These are phyloP conservation scores for Nakataea oryzae DNA, from an alignment of 2,329 filamentous ascomycete species.

Conservation along the genomic window DNA sequence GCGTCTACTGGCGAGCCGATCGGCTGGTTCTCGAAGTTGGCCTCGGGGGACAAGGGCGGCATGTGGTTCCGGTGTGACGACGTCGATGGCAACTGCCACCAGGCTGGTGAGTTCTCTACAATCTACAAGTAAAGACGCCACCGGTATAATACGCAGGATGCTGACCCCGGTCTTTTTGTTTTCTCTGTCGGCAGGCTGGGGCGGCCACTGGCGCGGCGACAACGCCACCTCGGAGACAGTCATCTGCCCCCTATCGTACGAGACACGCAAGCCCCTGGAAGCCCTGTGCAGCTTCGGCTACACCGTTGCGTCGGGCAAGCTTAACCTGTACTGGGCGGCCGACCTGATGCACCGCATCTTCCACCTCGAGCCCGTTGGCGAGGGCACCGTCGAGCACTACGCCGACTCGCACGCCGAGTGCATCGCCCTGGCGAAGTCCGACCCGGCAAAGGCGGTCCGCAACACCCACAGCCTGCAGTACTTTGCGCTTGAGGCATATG, in stretches of 20 bases:
- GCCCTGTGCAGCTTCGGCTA: conserved; percentile 54
- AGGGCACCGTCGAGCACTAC: conserved; percentile 51
- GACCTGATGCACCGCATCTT: conserved; percentile 58
- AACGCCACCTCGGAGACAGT: conserved; percentile 59
- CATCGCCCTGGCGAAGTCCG: conserved; percentile 36
- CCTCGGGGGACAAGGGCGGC: conserved; percentile 43
- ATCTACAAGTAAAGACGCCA: not conserved
- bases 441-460: conserved; percentile 35
- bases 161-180: not conserved
- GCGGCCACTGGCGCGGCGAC: conserved; percentile 55
- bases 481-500: conserved; percentile 59
- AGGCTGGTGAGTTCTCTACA: conserved; percentile 21
- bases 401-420: conserved; percentile 46
- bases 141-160: not conserved
- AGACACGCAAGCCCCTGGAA: conserved; percentile 43
- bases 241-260: conserved; percentile 55
- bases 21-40: conserved; percentile 52
- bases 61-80: conserved; percentile 60
- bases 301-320: conserved; percentile 41
- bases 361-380: conserved; percentile 51
- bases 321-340: conserved; percentile 54
- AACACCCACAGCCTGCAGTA: conserved; percentile 57
- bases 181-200: conserved; percentile 37
- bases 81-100: conserved; percentile 52
- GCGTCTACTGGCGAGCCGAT: conserved; percentile 44